A percentile compares a stretch with the other conserved stretches of the same genome.
Conservation (phyloP, 495 filamentous ascomycete species). For the Immersiella caudata region DNA sequence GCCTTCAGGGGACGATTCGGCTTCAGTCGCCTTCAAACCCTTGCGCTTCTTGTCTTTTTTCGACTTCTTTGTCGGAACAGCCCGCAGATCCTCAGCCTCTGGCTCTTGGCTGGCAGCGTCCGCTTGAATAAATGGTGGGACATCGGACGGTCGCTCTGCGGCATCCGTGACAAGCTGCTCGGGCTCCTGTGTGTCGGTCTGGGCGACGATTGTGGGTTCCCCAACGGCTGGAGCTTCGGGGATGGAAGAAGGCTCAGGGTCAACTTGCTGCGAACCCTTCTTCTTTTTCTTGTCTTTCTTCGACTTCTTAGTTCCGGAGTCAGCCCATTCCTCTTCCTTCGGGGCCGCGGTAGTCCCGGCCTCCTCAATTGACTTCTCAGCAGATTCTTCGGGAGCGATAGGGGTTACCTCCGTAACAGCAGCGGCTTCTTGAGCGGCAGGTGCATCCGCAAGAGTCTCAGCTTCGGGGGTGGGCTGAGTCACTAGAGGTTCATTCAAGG, state of each 20-base stretch:
- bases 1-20: slow-evolving; percentile 1
- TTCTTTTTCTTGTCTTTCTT: slow-evolving; percentile 34
- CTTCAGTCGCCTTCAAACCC: slow-evolving; percentile 19
- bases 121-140: not conserved
- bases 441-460: not conserved
- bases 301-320: slow-evolving; percentile 21
- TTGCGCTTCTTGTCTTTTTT: slow-evolving; percentile 31
- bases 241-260: slow-evolving; percentile 20
- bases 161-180: not conserved
- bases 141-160: not conserved
- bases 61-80: slow-evolving; percentile 19
- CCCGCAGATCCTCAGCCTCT: not conserved
- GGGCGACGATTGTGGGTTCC: not conserved
- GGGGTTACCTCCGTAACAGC: not conserved
- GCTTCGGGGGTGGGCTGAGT: not conserved
- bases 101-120: not conserved
- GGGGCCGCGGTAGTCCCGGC: not conserved
- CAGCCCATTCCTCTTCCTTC: not conserved
- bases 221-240: not conserved
- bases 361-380: not conserved
- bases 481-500: not conserved
- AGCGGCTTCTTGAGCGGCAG: not conserved
- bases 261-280: slow-evolving; percentile 17
- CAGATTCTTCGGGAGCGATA: not conserved
- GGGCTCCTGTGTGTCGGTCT: not conserved